Percentiles rank a stretch among this genome's conserved stretches.
These are phyloP conservation scores for Botryosphaeria dothidea DNA, from an alignment of 2,329 filamentous ascomycete species.

Conservation along the genomic window DNA sequence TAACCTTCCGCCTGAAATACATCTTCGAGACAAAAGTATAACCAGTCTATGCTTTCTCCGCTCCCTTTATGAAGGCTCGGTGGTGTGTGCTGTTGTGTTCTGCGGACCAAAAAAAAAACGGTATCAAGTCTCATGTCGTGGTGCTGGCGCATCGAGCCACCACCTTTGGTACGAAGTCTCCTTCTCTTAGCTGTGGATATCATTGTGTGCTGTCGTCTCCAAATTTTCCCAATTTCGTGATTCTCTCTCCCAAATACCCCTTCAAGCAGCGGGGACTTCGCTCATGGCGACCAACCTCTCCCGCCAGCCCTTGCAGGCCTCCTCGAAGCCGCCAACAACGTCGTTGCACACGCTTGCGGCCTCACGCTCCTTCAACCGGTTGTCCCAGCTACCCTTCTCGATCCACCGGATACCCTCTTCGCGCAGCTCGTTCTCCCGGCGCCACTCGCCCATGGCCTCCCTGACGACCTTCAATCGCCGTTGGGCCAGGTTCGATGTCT, in stretches of 20 bases:
- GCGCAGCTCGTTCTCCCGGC: conserved; percentile 75
- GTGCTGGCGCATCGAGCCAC: not conserved
- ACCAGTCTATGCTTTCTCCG: conserved; percentile 3
- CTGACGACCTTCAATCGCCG: conserved; percentile 77
- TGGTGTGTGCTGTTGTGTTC: not conserved
- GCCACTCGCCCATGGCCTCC: conserved; percentile 83
- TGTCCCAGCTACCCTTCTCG: conserved; percentile 78
- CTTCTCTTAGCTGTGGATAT: conserved; percentile 13
- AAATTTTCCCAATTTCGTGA: not conserved
- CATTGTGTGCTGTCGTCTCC: not conserved
- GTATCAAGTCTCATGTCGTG: conserved; percentile 3
- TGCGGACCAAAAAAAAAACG: not conserved
- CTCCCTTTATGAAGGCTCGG: not conserved
- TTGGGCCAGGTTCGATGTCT: conserved; percentile 79
- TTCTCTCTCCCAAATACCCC: conserved; percentile 19
- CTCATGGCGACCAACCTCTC: conserved; percentile 61
- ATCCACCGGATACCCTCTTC: conserved; percentile 85
- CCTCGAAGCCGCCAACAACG: conserved; percentile 89
- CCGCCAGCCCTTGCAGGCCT: conserved; percentile 83
- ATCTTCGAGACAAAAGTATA: not conserved
- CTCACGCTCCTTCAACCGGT: conserved; percentile 72
- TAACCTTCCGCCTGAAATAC: not conserved
- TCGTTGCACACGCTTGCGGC: conserved; percentile 82
- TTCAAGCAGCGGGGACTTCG: conserved; percentile 8
- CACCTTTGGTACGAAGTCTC: not conserved